Evolutionary conservation across 2,329 filamentous ascomycete species (phyloP).

Genomic region (Cercospora sp.): DNA sequence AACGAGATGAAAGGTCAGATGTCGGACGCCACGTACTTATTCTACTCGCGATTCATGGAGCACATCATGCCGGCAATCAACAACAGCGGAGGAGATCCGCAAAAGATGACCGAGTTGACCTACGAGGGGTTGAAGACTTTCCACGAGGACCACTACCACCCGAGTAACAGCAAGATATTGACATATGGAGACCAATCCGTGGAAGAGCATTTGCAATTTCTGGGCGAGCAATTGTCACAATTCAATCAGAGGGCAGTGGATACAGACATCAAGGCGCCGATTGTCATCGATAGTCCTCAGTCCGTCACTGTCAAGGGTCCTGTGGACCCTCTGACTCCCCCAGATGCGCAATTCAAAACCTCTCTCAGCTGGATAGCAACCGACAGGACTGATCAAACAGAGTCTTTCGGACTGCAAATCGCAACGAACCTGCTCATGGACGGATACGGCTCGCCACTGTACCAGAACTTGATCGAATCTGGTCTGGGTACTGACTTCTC

Average conservation of each 20-base stretch:
- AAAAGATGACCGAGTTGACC: slow-evolving; percentile 93
- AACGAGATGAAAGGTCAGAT: slow-evolving; percentile 99
- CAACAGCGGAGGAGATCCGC: slow-evolving; percentile 94
- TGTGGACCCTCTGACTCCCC: slow-evolving; percentile 79
- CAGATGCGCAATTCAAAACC: slow-evolving; percentile 87
- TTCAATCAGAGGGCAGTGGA: slow-evolving; percentile 74
- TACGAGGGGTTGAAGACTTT: slow-evolving; percentile 87
- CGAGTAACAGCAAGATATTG: slow-evolving; percentile 93
- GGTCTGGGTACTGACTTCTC: slow-evolving; percentile 92
- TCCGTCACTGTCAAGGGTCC: slow-evolving; percentile 75
- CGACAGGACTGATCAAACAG: slow-evolving; percentile 76
- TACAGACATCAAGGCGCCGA: slow-evolving; percentile 72
- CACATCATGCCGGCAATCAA: slow-evolving; percentile 92
- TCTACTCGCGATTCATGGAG: slow-evolving; percentile 93
- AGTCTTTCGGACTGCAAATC: slow-evolving; percentile 83
- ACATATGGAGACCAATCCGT: slow-evolving; percentile 95
- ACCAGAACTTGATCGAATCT: slow-evolving; percentile 82
- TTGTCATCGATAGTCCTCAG: slow-evolving; percentile 69
- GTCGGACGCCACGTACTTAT: slow-evolving; percentile 94
- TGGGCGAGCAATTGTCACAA: slow-evolving; percentile 70
- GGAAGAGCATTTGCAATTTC: slow-evolving; percentile 73
- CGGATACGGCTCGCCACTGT: slow-evolving; percentile 92
- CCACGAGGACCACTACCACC: slow-evolving; percentile 92
- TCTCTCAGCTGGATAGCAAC: slow-evolving; percentile 91
- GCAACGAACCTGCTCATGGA: slow-evolving; percentile 84